Evolutionary conservation across 108 stramenopile genomes (phyloP).

Genomic region (Seminavis robusta): DNA sequence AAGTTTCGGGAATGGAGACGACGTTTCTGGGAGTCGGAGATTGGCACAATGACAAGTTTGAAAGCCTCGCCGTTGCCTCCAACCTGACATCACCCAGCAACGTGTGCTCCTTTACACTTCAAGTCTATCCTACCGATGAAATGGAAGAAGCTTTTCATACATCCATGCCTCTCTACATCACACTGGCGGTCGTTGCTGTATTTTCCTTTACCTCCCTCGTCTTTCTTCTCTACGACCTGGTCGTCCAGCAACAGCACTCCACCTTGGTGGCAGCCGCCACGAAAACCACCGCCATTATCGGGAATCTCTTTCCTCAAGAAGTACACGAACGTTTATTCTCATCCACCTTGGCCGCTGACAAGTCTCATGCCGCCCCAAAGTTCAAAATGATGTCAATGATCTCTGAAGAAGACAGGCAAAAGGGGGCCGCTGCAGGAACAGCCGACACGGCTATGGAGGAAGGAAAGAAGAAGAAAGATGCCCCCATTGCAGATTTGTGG

Average conservation of each 20-base stretch:
- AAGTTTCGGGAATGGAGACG: constrained; percentile 34
- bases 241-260: constrained; percentile 17
- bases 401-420: too few relatives aligned
- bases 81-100: too few relatives aligned
- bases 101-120: constrained; percentile 9
- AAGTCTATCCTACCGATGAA: constrained; percentile 11
- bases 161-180: constrained; percentile 20
- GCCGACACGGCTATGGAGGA: too few relatives aligned
- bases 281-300: constrained; percentile 12
- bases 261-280: constrained; percentile 13
- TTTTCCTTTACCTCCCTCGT: constrained; percentile 20
- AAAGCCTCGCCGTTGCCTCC: not conserved
- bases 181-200: constrained; percentile 30
- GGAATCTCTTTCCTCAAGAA: constrained; percentile 25
- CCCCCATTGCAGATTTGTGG: constrained; percentile 25
- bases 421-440: too few relatives aligned
- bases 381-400: too few relatives aligned
- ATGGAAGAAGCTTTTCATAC: constrained; percentile 4
- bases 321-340: constrained; percentile 25
- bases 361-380: not conserved
- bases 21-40: constrained; percentile 54
- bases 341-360: not conserved
- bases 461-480: too few relatives aligned
- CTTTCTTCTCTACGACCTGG: constrained; percentile 18
- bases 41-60: constrained; percentile 37